These are phyloP conservation scores for Rhizoclosmatium sp. DNA, from an alignment of 192 early-diverging fungal genomes.

Conservation along the genomic window DNA sequence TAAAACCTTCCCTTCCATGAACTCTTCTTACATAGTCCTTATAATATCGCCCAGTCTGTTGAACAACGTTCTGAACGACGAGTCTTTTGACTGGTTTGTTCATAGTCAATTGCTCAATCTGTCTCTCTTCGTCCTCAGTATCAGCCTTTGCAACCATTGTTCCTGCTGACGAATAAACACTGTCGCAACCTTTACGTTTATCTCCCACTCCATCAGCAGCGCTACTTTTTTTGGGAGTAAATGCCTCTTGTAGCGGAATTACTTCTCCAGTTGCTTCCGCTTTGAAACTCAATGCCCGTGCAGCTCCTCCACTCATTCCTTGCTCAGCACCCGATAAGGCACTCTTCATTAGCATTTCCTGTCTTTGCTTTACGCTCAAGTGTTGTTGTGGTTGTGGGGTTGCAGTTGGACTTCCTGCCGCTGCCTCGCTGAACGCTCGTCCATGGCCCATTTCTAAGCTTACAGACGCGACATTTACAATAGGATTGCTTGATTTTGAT, in stretches of 20 bases:
- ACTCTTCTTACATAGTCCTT: constrained; percentile 39
- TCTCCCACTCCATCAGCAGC: too few species aligned
- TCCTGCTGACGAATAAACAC: neutral
- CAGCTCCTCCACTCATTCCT: neutral
- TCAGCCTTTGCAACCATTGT: constrained; percentile 32
- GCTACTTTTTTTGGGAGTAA: too few species aligned
- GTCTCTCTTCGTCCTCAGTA: constrained; percentile 15
- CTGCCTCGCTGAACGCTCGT: too few species aligned
- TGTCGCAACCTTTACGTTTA: too few species aligned
- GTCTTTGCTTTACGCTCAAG: neutral
- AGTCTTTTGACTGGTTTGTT: constrained; percentile 58
- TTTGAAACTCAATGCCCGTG: neutral
- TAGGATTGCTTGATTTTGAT: too few species aligned
- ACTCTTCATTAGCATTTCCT: neutral
- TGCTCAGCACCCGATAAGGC: neutral
- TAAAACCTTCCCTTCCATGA: neutral
- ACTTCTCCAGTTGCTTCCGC: constrained; percentile 11
- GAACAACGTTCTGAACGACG: constrained; percentile 42
- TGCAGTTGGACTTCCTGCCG: too few species aligned
- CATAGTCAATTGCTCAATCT: constrained; percentile 27
- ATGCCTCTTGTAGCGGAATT: neutral
- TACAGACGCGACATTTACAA: too few species aligned
- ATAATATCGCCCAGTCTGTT: neutral
- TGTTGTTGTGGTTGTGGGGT: neutral
- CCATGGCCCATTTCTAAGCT: too few species aligned